These are phyloP conservation scores for Daldinia concentrica DNA, from an alignment of 495 filamentous ascomycete species.

Conservation along the genomic window DNA sequence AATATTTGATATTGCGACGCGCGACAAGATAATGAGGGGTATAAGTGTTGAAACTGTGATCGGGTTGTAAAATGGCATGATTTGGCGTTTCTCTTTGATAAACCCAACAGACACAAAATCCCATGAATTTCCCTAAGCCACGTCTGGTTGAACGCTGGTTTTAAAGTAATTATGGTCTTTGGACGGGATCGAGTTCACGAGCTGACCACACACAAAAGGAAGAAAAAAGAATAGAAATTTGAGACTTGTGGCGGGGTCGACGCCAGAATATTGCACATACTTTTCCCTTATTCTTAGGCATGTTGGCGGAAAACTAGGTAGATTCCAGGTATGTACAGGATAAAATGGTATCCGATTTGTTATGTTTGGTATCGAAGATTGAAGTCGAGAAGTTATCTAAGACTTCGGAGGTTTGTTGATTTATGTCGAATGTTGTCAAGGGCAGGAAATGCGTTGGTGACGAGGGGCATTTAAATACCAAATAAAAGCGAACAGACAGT, in stretches of 20 bases:
- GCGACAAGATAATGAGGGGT: slow-evolving; percentile 3
- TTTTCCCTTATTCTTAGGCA: slow-evolving; percentile 99
- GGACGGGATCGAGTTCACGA: slow-evolving; percentile 3
- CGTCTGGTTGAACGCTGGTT: slow-evolving; percentile 4
- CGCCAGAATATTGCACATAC: slow-evolving; percentile 60
- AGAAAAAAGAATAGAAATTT: slow-evolving; percentile 3
- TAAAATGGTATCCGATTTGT: background rate
- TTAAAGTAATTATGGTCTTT: background rate
- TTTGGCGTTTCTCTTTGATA: background rate
- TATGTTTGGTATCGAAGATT: slow-evolving; percentile 1
- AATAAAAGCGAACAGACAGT: slow-evolving; percentile 6
- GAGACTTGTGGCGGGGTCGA: slow-evolving; percentile 1
- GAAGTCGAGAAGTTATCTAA: slow-evolving; percentile 15
- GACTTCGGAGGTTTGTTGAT: slow-evolving; percentile 22
- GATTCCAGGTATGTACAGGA: background rate
- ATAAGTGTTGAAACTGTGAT: slow-evolving; percentile 12
- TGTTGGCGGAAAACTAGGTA: slow-evolving; percentile 54
- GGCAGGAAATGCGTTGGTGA: slow-evolving; percentile 32
- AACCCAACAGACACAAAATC: background rate
- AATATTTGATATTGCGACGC: slow-evolving; percentile 9
- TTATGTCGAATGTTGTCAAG: slow-evolving; percentile 17
- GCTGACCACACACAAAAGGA: slow-evolving; percentile 16
- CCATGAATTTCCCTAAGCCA: slow-evolving; percentile 7
- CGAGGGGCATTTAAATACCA: slow-evolving; percentile 38
- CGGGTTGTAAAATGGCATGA: slow-evolving; percentile 9